Base-by-base conservation (phyloP, 139 green algal species). In the Chlorella sorokiniana region DNA sequence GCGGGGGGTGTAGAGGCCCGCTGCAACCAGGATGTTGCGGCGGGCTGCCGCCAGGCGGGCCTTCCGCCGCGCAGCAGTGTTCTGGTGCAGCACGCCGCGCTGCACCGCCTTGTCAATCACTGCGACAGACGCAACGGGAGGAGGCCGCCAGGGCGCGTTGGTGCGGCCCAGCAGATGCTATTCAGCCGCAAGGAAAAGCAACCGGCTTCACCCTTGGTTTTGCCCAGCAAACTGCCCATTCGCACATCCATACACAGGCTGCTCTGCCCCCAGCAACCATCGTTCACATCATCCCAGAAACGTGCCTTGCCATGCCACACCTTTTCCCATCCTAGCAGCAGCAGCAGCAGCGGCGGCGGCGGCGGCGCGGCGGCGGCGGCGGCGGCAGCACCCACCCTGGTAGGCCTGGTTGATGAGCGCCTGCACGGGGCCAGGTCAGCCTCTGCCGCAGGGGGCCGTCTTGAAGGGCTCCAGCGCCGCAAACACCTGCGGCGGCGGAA, bases 11-110 rank as follows among this genome's bases (percentile, higher is more conserved):
- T 95, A 95, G 22, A 95, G 72, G 35, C 91, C 92, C 51, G 89
- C 85, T 29, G 82, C 51, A 67, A 93, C 84, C 20, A 95, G 82
- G 29, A 91, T 54, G 51, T 85, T 89, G 76, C 84, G 68, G 86
- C 93, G 94, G 51, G 89, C 93, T 37, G 59, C 65, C 3, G 93
- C 88, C 33, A 95, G 83, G 31, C 92, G 87, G 4, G 94, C 89
- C 91, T 98, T 98, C 64, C 94, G 88, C 59, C 94, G 86, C 7
- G 93, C 92, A 35, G 69, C 95, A 9, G 90, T 98, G 91, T 97
- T 98, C 29, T 83, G 79, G 82, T 98, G 93, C 37, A 98, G 69
- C 27, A 95, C 87, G 42, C 94, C 94, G 90, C 95, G 96, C 38
- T 65, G 65, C 8, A 95, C 91, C 8, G 93, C 93, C 87, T 87